Evolutionary conservation across 768 basidiomycete genomes (phyloP), one percentile per base, ranked within the genome.

Genomic region (Kwoniella shandongensis): DNA sequence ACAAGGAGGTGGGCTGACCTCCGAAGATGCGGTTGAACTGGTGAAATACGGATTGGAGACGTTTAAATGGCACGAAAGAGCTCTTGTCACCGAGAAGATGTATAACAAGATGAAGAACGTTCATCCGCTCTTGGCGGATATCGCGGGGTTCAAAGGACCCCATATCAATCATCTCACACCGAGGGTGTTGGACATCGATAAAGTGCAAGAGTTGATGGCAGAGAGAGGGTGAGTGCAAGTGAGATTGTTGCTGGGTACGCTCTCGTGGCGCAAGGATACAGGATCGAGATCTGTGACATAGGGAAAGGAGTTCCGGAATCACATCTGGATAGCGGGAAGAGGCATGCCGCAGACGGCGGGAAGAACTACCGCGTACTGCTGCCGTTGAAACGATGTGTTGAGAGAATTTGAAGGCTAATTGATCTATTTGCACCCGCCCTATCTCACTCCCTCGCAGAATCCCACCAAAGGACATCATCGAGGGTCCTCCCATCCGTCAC

Each of bases 131-230:
- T 53, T 70, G 18, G 73, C 73, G 41, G 73, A 75, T 54, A 67
- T 72, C 27, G 71, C 57, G 27, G 67, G 61, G 12, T 75, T 75
- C 42, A 59, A 59, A 45, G 69, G 69, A 5, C 69, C 71, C 18
- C 70, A 72, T 44, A 69, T 72, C 56, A 72, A 72, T 48, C 70
- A 75, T 52, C 56, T 75, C n/a, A 75, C 71, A 8, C 73, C 73
- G 25, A 49, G 71, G 35, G 68, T 70, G 18, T 41, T 75, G 39
- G 73, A 75, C 51, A 75, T 75, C 22, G 73, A 75, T 48, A 60
- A 63, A 13, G 73, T 69, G 17, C 71, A 75, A 48, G 48, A 41
- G 12, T 40, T 64, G 6, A 75, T 75, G 73, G 57, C 52, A 17
- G 58, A 49, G 23, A 62, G 69, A 48, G 67, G 62, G 69, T 66